Conservation (phyloP, 192 early-diverging fungal species). For the Mortierella claussenii region DNA sequence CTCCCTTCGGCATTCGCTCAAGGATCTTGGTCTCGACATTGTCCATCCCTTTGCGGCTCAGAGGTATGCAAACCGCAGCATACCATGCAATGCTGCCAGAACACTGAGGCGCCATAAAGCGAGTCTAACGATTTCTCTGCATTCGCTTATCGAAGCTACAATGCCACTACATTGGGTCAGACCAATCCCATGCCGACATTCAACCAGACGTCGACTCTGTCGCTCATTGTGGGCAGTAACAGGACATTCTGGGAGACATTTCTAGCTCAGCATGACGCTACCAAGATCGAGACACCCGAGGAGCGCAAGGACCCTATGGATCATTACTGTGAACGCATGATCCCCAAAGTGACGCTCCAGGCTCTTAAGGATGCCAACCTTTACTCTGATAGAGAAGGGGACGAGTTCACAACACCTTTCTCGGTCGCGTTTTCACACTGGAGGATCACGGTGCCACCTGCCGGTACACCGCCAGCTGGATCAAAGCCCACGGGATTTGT, state of each 20-base stretch:
- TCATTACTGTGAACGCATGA: slow-evolving; percentile 46
- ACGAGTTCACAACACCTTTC: slow-evolving; percentile 25
- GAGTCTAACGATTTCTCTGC: background rate
- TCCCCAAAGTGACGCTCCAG: slow-evolving; percentile 35
- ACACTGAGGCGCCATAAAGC: no score
- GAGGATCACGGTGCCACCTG: slow-evolving; percentile 33
- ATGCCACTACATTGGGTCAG: slow-evolving; percentile 31
- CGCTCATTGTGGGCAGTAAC: slow-evolving; percentile 41
- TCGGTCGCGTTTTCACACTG: slow-evolving; percentile 50
- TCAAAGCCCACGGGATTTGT: slow-evolving; percentile 48
- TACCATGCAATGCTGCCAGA: no score
- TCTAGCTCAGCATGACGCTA: slow-evolving; percentile 39
- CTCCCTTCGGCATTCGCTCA: slow-evolving; percentile 25
- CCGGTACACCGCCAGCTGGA: slow-evolving; percentile 40
- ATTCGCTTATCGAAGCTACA: slow-evolving; percentile 21
- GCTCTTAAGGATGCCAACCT: slow-evolving; percentile 38
- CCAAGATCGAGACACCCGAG: slow-evolving; percentile 21
- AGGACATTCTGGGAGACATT: slow-evolving; percentile 44
- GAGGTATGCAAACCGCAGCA: slow-evolving; percentile 16
- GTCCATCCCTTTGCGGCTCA: slow-evolving; percentile 50
- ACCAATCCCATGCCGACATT: slow-evolving; percentile 44
- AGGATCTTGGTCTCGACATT: slow-evolving; percentile 38
- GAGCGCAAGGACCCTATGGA: slow-evolving; percentile 50
- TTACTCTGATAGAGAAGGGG: slow-evolving; percentile 25
- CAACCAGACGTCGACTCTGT: slow-evolving; percentile 45